phyloP scores from a whole-genome alignment of 2,329 filamentous ascomycete species.

The Fusarium keratoplasticum region DNA sequence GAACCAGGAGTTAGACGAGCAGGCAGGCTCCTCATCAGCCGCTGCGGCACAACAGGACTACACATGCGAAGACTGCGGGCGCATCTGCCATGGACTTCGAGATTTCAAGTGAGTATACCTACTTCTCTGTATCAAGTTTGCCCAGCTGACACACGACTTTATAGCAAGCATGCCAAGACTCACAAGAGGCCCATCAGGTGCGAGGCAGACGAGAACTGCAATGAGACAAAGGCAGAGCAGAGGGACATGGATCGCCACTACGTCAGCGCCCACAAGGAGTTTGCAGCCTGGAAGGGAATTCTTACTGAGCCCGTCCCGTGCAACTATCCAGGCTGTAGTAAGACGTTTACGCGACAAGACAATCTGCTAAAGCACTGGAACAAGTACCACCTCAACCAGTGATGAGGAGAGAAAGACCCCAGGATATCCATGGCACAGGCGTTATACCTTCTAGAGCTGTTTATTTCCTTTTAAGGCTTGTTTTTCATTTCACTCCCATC shows the following conservation, averaged over 20 bases:
- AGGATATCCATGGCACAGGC: not conserved
- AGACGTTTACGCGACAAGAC: conserved; percentile 32
- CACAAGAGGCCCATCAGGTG: conserved; percentile 38
- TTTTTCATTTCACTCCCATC: conserved; percentile 1
- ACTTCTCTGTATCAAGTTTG: too few relatives aligned
- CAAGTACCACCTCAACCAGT: conserved; percentile 13
- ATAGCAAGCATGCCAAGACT: conserved; percentile 40
- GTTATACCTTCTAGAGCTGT: not conserved
- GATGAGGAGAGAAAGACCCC: not conserved
- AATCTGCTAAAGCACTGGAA: conserved; percentile 36
- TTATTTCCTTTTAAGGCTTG: not conserved
- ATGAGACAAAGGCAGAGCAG: conserved; percentile 25
- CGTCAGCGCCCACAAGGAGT: conserved; percentile 17
- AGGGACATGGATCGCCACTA: conserved; percentile 45
- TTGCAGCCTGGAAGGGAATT: conserved; percentile 19
- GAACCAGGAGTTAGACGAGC: conserved; percentile 1
- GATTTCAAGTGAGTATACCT: too few relatives aligned
- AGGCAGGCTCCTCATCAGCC: conserved; percentile 16
- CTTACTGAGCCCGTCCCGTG: conserved; percentile 3
- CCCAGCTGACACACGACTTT: too few relatives aligned
- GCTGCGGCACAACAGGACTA: not conserved
- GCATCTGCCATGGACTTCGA: not conserved
- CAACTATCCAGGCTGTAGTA: not conserved
- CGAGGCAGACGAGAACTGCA: conserved; percentile 29
- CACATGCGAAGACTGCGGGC: conserved; percentile 17